Percentiles rank a stretch among this genome's conserved stretches.
phyloP scores from a whole-genome alignment of 805 yeast genomes.

The Nakazawaea peltata region DNA sequence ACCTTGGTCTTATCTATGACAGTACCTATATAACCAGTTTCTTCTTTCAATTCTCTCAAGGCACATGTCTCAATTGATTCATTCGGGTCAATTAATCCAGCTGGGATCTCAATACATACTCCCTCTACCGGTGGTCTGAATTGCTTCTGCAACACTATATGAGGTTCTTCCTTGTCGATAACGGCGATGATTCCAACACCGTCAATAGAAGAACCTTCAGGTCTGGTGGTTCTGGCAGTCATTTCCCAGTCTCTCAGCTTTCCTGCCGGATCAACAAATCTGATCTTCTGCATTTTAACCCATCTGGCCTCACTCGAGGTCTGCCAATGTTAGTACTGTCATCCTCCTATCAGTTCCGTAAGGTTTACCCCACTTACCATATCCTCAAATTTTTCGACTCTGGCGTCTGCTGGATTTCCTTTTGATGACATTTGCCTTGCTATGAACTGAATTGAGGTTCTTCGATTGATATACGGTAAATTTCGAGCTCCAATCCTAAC shows the following conservation, averaged over 20 bases:
- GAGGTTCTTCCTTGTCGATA: slow-evolving; percentile 40
- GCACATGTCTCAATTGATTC: slow-evolving; percentile 80
- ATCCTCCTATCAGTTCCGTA: neutral
- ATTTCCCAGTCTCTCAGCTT: slow-evolving; percentile 77
- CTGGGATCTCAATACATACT: slow-evolving; percentile 90
- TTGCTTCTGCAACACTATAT: slow-evolving; percentile 70
- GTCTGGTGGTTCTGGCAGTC: slow-evolving; percentile 75
- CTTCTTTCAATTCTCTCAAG: slow-evolving; percentile 79
- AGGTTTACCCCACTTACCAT: slow-evolving; percentile 14
- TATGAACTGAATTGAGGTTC: neutral
- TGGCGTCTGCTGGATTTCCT: slow-evolving; percentile 18
- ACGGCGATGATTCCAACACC: slow-evolving; percentile 89
- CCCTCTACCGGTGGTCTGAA: slow-evolving; percentile 89
- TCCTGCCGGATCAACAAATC: slow-evolving; percentile 70
- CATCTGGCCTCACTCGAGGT: slow-evolving; percentile 47
- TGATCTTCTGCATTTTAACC: slow-evolving; percentile 59
- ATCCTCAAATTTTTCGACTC: slow-evolving; percentile 21
- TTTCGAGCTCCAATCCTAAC: no score
- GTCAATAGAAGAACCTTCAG: slow-evolving; percentile 55
- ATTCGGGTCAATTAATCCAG: slow-evolving; percentile 83
- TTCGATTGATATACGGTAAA: no score
- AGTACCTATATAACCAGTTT: slow-evolving; percentile 83
- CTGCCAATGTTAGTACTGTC: neutral
- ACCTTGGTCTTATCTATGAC: slow-evolving; percentile 24
- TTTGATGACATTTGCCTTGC: slow-evolving; percentile 4